These are phyloP conservation scores for Chlorella vulgaris DNA, from an alignment of 139 green algal genomes.

Conservation along the genomic window DNA sequence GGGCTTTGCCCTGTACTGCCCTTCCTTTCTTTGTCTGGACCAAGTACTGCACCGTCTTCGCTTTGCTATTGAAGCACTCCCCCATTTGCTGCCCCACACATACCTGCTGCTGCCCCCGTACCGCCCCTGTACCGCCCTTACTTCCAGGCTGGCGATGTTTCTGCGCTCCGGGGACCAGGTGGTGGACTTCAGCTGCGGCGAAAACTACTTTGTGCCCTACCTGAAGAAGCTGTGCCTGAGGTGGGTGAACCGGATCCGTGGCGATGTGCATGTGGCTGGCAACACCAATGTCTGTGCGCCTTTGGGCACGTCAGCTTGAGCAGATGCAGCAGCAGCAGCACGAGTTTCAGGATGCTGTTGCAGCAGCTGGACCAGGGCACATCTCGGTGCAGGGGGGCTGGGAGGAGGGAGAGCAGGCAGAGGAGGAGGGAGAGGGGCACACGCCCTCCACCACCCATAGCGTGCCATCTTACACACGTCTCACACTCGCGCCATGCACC, in stretches of 20 bases:
- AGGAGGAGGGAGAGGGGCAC: no score
- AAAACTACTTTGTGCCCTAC: conserved; percentile 64
- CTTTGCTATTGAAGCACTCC: background rate
- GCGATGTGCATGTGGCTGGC: background rate
- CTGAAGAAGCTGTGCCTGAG: conserved; percentile 41
- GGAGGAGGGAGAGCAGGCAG: no score
- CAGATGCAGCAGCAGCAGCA: no score
- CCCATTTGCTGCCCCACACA: background rate
- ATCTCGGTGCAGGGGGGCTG: no score
- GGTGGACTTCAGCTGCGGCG: conserved; percentile 74
- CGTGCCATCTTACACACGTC: no score
- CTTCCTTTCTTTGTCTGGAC: background rate
- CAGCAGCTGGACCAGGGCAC: no score
- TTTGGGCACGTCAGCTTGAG: background rate
- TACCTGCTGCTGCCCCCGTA: background rate
- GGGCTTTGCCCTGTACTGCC: background rate
- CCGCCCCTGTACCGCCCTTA: background rate
- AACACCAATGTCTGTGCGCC: background rate
- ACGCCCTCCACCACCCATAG: no score
- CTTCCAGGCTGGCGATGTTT: background rate
- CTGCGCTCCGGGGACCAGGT: conserved; percentile 46
- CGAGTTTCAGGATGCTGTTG: no score
- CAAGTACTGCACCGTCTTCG: background rate
- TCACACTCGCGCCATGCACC: no score
- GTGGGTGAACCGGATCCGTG: background rate